Evolutionary conservation across 495 filamentous ascomycete species (phyloP).

Genomic region (Neurospora terricola): DNA sequence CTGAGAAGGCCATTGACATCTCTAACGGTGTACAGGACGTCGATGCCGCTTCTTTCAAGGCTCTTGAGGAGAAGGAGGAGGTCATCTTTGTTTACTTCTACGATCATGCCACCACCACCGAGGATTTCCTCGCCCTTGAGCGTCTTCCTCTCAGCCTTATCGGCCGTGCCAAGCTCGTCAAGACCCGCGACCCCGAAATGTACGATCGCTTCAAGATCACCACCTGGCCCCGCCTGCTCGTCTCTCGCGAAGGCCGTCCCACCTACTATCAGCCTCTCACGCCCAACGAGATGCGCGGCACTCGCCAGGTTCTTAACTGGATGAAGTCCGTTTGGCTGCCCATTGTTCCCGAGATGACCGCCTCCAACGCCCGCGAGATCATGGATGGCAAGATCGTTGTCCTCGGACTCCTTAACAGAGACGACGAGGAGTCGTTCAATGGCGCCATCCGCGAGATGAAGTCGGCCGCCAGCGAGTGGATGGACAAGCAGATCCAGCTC

Average conservation of each 20-base stretch:
- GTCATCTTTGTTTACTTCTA: conserved; percentile 97
- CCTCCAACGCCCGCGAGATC: conserved; percentile 81
- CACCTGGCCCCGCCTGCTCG: conserved; percentile 86
- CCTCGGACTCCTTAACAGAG: conserved; percentile 75
- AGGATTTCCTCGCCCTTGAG: conserved; percentile 86
- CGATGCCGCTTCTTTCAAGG: conserved; percentile 63
- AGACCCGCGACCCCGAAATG: conserved; percentile 64
- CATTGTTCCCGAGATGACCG: conserved; percentile 92
- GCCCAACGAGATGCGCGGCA: conserved; percentile 84
- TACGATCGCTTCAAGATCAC: conserved; percentile 82
- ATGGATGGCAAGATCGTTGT: conserved; percentile 93
- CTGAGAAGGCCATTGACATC: conserved; percentile 75
- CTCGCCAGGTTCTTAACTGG: conserved; percentile 70
- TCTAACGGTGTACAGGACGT: conserved; percentile 71
- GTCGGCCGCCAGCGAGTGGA: conserved; percentile 91
- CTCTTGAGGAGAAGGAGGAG: conserved; percentile 83
- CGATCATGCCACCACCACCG: conserved; percentile 82
- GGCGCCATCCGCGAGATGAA: conserved; percentile 81
- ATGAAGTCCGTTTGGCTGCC: conserved; percentile 95
- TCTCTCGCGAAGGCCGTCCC: conserved; percentile 77
- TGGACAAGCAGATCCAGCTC: conserved; percentile 83
- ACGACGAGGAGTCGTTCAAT: conserved; percentile 68
- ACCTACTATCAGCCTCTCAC: conserved; percentile 78
- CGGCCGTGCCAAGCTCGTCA: conserved; percentile 84
- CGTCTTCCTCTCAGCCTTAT: conserved; percentile 76